A percentile compares a stretch with the other conserved stretches of the same genome.
phyloP scores from a whole-genome alignment of 768 basidiomycete genomes.

The Clitopilus passeckerianus region DNA sequence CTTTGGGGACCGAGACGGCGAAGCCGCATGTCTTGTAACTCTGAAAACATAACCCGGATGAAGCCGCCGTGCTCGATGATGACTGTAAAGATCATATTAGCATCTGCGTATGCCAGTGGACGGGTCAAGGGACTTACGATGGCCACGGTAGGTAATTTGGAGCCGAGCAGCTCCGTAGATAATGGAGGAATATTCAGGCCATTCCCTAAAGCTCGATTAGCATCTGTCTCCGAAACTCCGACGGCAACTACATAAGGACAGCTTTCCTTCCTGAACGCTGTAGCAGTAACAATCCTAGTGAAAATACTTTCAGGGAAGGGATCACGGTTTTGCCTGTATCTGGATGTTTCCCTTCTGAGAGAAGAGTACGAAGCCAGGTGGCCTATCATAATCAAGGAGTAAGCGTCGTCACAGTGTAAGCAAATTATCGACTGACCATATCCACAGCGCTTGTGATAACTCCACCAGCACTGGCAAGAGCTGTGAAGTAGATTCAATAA shows the following conservation, averaged over 20 bases:
- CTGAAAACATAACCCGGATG: background rate
- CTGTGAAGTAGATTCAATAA: conserved; percentile 4
- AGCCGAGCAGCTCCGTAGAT: conserved; percentile 20
- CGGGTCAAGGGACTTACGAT: conserved; percentile 12
- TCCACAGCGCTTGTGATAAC: conserved; percentile 22
- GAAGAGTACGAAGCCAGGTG: conserved; percentile 23
- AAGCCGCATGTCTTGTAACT: too few relatives aligned
- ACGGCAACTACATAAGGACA: conserved; percentile 11
- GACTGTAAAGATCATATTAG: background rate
- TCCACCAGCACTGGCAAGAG: conserved; percentile 20
- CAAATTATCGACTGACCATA: conserved; percentile 11
- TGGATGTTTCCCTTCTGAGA: conserved; percentile 19
- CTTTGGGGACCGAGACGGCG: too few relatives aligned
- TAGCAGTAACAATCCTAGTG: conserved; percentile 14
- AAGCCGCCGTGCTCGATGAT: background rate
- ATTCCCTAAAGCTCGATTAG: conserved; percentile 2
- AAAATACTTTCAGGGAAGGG: conserved; percentile 18
- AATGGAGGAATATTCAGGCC: conserved; percentile 18
- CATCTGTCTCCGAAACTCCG: background rate
- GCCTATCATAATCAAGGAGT: conserved; percentile 12
- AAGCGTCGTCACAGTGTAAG: background rate
- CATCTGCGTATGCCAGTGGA: too few relatives aligned
- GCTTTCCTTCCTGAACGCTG: conserved; percentile 9
- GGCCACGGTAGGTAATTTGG: conserved; percentile 17
- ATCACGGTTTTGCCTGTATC: conserved; percentile 16